Conservation (phyloP, 2,329 filamentous ascomycete genomes). For the Metarhizium sp. region DNA sequence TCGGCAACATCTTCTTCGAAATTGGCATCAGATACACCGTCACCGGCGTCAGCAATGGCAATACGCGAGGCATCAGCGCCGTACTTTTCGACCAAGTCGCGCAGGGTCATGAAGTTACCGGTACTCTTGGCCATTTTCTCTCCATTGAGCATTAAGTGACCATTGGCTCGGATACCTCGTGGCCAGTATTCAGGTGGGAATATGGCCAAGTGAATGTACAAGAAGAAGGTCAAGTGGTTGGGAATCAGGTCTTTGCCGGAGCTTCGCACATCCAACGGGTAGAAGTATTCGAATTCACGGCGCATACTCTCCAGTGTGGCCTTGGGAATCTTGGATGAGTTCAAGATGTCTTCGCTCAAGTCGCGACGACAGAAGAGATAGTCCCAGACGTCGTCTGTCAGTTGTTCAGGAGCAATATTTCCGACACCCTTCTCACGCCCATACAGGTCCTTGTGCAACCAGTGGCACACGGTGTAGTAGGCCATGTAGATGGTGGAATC, state of each 20-base stretch:
- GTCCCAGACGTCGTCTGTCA: constrained; percentile 94
- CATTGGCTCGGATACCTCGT: constrained; percentile 74
- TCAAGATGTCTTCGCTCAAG: constrained; percentile 53
- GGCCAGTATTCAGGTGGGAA: constrained; percentile 90
- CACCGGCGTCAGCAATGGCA: constrained; percentile 87
- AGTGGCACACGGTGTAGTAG: constrained; percentile 60
- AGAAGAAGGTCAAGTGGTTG: constrained; percentile 91
- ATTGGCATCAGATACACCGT: constrained; percentile 91
- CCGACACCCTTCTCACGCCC: constrained; percentile 61
- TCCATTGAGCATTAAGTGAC: constrained; percentile 87
- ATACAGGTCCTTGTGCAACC: constrained; percentile 77
- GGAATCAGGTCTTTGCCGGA: constrained; percentile 90
- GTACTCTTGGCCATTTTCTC: constrained; percentile 99
- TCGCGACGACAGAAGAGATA: constrained; percentile 80
- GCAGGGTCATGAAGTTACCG: constrained; percentile 91
- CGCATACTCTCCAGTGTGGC: constrained; percentile 71
- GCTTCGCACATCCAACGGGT: constrained; percentile 79
- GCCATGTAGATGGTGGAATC: constrained; percentile 92
- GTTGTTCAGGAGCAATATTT: constrained; percentile 70
- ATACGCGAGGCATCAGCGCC: constrained; percentile 89
- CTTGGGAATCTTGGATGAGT: constrained; percentile 61
- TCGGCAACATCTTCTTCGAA: constrained; percentile 95
- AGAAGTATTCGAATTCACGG: constrained; percentile 94
- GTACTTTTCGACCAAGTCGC: constrained; percentile 81
- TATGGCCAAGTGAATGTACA: constrained; percentile 87